These are phyloP conservation scores for Phialophora chinensis DNA, from an alignment of 2,329 filamentous ascomycete species.

Conservation along the genomic window DNA sequence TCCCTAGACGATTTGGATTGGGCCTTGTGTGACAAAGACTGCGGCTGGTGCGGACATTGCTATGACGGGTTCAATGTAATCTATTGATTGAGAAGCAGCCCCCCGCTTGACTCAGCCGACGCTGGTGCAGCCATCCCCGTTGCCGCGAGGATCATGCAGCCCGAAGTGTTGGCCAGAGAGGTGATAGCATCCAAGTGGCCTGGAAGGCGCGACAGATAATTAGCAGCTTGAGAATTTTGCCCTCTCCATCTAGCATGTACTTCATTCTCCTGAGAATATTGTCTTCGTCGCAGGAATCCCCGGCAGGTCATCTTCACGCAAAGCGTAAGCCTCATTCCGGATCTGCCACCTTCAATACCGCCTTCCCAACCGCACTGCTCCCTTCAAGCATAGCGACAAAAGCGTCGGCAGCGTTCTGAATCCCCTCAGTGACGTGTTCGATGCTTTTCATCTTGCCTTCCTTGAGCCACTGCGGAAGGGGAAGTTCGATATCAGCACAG, in stretches of 20 bases:
- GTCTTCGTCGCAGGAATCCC: not conserved
- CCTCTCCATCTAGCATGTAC: not conserved
- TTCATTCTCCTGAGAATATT: not conserved
- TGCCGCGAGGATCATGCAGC: not conserved
- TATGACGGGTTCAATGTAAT: not conserved
- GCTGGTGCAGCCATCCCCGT: not conserved
- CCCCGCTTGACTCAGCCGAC: not conserved
- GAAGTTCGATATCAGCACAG: not conserved
- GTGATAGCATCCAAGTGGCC: not conserved
- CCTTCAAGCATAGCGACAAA: constrained; percentile 76
- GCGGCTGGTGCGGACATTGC: not conserved
- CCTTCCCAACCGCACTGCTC: constrained; percentile 80
- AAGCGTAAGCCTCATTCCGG: constrained; percentile 1
- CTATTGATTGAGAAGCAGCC: not conserved
- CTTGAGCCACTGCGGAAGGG: constrained; percentile 63
- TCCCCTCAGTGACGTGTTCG: constrained; percentile 71
- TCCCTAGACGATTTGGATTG: not conserved
- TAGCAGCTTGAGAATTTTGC: not conserved
- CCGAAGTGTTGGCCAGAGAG: no score
- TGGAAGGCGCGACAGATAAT: not conserved
- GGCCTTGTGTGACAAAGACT: not conserved
- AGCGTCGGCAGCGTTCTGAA: constrained; percentile 76
- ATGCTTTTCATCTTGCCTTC: constrained; percentile 77
- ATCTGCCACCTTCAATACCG: constrained; percentile 67
- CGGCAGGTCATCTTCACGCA: not conserved